Percentiles rank a stretch among this genome's conserved stretches.
These are phyloP conservation scores for Epichloe festucae DNA, from an alignment of 2,329 filamentous ascomycete species.

Conservation along the genomic window DNA sequence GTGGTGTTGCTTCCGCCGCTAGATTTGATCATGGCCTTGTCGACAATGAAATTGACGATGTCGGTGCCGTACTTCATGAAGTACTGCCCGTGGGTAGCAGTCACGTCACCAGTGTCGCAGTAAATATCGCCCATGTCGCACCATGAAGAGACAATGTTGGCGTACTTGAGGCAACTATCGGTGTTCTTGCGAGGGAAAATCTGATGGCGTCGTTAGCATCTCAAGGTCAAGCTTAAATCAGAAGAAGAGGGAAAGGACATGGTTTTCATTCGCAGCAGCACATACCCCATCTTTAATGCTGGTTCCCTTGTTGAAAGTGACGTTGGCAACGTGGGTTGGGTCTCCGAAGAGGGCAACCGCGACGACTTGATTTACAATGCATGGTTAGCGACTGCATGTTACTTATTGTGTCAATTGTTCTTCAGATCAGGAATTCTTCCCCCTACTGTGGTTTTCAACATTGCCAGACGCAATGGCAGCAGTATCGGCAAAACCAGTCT, in stretches of 20 bases:
- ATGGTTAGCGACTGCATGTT: neutral
- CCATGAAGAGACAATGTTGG: conserved; percentile 24
- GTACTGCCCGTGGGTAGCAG: conserved; percentile 22
- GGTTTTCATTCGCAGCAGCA: neutral
- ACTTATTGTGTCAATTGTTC: no score
- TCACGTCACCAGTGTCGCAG: conserved; percentile 22
- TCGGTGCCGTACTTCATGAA: conserved; percentile 21
- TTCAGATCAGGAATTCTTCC: no score
- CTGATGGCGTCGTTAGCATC: conserved; percentile 11
- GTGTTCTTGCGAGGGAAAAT: conserved; percentile 24
- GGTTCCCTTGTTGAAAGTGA: conserved; percentile 24
- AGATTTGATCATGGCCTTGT: conserved; percentile 12
- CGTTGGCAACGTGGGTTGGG: conserved; percentile 24
- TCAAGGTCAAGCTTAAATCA: neutral
- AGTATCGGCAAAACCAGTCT: conserved; percentile 14
- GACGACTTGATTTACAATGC: conserved; percentile 18
- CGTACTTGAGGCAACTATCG: conserved; percentile 22
- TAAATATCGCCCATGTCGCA: conserved; percentile 30
- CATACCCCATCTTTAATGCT: conserved; percentile 25
- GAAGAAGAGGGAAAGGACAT: neutral
- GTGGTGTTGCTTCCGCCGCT: conserved; percentile 1
- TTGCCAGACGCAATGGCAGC: conserved; percentile 14
- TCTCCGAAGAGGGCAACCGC: conserved; percentile 29
- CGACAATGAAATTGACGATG: conserved; percentile 22
- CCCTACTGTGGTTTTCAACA: conserved; percentile 21